These are phyloP conservation scores for Moesziomyces sp. DNA, from an alignment of 1,284 basidiomycete genomes.

Conservation along the genomic window DNA sequence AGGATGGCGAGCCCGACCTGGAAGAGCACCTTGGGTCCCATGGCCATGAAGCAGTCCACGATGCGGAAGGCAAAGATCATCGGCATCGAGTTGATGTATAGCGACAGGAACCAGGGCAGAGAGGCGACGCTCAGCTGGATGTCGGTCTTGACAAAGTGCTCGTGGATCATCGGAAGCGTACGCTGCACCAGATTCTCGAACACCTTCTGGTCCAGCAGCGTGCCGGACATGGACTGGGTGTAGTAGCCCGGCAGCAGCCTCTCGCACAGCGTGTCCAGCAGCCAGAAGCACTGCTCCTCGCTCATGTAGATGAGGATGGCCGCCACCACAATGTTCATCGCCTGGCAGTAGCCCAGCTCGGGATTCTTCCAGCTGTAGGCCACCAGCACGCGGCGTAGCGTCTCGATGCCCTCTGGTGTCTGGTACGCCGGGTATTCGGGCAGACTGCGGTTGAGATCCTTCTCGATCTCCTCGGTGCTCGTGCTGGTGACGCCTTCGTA, in stretches of 20 bases:
- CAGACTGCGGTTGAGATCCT: slow-evolving; percentile 84
- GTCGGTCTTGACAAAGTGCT: slow-evolving; percentile 90
- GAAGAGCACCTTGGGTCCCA: slow-evolving; percentile 98
- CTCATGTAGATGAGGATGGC: slow-evolving; percentile 97
- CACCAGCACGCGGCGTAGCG: slow-evolving; percentile 88
- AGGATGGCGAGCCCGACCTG: slow-evolving; percentile 94
- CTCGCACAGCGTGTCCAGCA: slow-evolving; percentile 94
- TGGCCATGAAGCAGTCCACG: slow-evolving; percentile 98
- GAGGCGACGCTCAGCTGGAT: slow-evolving; percentile 97
- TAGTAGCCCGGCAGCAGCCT: slow-evolving; percentile 96
- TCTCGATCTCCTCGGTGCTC: slow-evolving; percentile 98
- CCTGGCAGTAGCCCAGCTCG: slow-evolving; percentile 72
- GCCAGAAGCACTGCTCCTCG: slow-evolving; percentile 98
- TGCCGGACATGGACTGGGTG: slow-evolving; percentile 98
- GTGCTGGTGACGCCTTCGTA: slow-evolving; percentile 83
- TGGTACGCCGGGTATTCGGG: slow-evolving; percentile 67
- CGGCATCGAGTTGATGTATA: slow-evolving; percentile 98
- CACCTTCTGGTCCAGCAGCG: slow-evolving; percentile 94
- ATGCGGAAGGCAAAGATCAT: slow-evolving; percentile 99
- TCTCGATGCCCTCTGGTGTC: slow-evolving; percentile 67
- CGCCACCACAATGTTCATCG: slow-evolving; percentile 79
- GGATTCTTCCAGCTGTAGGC: slow-evolving; percentile 98
- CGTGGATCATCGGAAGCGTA: slow-evolving; percentile 80
- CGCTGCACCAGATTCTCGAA: slow-evolving; percentile 95
- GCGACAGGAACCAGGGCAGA: slow-evolving; percentile 90